Conservation (phyloP, 2,329 filamentous ascomycete species). For the Fusarium oxysporum region DNA sequence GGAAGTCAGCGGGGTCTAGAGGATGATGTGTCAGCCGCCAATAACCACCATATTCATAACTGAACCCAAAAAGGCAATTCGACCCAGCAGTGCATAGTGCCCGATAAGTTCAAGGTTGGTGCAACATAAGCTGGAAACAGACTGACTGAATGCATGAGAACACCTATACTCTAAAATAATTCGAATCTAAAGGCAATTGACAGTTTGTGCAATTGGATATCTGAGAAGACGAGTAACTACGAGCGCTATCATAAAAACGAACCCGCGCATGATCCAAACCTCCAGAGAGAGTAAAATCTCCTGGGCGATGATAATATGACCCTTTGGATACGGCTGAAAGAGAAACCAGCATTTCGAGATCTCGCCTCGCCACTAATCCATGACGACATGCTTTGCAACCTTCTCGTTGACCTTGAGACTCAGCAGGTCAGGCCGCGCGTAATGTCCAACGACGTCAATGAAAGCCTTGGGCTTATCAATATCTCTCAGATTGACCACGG, state of each 20-base stretch:
- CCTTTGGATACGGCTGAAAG: too few species aligned
- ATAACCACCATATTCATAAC: background rate
- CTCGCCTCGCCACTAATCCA: background rate
- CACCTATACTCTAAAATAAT: rapidly evolving
- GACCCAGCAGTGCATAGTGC: background rate
- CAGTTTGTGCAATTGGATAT: background rate
- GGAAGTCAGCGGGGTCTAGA: background rate
- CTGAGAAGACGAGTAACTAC: background rate
- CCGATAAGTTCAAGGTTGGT: too few species aligned
- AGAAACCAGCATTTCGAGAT: rapidly evolving
- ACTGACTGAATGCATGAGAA: background rate
- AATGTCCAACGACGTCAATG: conserved; percentile 4
- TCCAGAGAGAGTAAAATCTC: rapidly evolving
- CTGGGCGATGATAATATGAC: rapidly evolving
- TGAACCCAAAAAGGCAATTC: background rate
- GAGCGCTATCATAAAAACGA: background rate
- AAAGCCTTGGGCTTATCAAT: conserved; percentile 1
- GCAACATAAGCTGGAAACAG: rapidly evolving
- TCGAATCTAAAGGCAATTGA: background rate
- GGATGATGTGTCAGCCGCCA: background rate
- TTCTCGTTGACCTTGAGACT: conserved; percentile 3
- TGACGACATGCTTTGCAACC: background rate
- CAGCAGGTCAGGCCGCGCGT: background rate
- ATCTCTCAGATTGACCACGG: background rate
- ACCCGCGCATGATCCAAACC: background rate